Percentiles rank a stretch among this genome's conserved stretches.
Evolutionary conservation across 2,329 filamentous ascomycete genomes (phyloP).

Genomic region (Fusarium napiforme): DNA sequence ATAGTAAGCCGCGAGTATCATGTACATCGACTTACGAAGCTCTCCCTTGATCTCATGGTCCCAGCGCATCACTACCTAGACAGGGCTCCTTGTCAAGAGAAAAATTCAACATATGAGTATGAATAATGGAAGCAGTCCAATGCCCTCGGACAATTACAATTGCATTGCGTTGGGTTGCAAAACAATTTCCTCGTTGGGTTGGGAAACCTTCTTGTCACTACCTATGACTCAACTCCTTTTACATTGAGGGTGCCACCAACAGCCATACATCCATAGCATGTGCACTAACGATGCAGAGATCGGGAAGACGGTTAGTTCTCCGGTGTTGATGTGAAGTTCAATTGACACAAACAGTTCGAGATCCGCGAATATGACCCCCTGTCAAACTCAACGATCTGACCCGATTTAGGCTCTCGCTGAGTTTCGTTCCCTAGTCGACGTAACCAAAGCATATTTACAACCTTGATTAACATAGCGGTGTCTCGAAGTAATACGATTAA

Average conservation of each 20-base stretch:
- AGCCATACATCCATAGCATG: neutral
- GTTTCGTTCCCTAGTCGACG: slow-evolving; percentile 20
- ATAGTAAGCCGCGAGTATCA: slow-evolving; percentile 1
- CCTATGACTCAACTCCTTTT: slow-evolving; percentile 7
- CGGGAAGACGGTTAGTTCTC: slow-evolving; percentile 11
- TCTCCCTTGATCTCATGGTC: slow-evolving; percentile 26
- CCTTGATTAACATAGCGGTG: neutral
- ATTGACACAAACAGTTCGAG: neutral
- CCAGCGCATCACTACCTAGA: slow-evolving; percentile 13
- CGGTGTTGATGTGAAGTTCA: neutral
- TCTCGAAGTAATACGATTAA: neutral
- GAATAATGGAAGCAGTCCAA: neutral
- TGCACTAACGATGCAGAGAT: slow-evolving; percentile 16
- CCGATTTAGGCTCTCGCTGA: slow-evolving; percentile 26
- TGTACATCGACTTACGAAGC: slow-evolving; percentile 27
- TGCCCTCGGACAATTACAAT: neutral
- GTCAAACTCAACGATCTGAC: slow-evolving; percentile 26
- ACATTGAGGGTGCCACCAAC: neutral
- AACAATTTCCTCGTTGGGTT: slow-evolving; percentile 1
- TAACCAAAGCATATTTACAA: neutral
- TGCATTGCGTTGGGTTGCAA: neutral
- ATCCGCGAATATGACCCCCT: slow-evolving; percentile 18
- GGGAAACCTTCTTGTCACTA: neutral
- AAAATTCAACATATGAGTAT: slow-evolving; percentile 3
- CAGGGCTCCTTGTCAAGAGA: slow-evolving; percentile 23